phyloP scores from a whole-genome alignment of 768 basidiomycete genomes.

The Termitomyces sp. region DNA sequence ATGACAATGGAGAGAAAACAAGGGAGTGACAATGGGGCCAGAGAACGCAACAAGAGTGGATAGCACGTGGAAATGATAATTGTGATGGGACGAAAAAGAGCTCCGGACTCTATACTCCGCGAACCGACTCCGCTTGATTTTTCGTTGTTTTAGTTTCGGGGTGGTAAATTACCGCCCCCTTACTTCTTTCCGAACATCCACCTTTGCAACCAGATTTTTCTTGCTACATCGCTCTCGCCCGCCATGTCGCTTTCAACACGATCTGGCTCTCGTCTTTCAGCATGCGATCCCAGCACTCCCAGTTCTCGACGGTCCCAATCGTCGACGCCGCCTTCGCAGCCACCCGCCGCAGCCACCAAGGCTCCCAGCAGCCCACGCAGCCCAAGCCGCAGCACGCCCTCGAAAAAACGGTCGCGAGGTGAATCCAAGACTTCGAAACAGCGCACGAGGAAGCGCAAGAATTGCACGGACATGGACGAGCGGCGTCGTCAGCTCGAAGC shows the following conservation, averaged over 20 bases:
- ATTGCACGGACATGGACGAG: constrained; percentile 4
- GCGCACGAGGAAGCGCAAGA: constrained; percentile 7
- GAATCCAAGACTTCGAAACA: neutral
- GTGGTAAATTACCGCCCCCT: neutral
- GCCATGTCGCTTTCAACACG: neutral
- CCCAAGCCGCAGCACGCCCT: neutral
- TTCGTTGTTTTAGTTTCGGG: neutral
- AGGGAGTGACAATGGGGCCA: neutral
- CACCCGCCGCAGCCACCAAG: neutral
- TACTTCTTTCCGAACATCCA: neutral
- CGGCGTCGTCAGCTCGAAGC: constrained; percentile 6
- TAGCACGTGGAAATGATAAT: neutral
- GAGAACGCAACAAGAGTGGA: neutral
- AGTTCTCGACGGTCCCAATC: neutral
- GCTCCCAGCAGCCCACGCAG: neutral
- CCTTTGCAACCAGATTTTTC: neutral
- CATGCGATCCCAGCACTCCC: neutral
- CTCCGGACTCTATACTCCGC: neutral
- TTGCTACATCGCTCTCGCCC: neutral
- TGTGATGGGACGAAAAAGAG: neutral
- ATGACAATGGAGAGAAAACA: neutral
- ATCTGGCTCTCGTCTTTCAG: neutral
- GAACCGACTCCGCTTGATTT: neutral
- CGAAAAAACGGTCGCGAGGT: neutral
- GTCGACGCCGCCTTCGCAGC: neutral